Evolutionary conservation across 805 yeast genomes (phyloP), one percentile per base, ranked within the genome.

Genomic region (Metschnikowia picachoensis): DNA sequence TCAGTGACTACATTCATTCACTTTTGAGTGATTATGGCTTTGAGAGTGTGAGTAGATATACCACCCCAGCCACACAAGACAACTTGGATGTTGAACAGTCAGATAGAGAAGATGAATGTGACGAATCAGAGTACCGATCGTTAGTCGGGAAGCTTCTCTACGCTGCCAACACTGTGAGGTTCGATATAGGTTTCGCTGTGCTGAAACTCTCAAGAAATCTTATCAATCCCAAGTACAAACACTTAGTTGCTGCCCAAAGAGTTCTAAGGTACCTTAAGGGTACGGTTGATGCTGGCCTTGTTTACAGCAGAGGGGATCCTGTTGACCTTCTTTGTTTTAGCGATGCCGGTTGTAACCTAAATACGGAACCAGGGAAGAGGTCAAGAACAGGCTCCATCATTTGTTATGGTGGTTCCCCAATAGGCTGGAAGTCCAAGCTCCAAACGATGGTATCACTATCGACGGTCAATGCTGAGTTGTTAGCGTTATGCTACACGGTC

Each of bases 381-480:
- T 34, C 36, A 11, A 6, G 36, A 15, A 34, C 36, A 14, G 36
- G 36, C 36, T 34, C 27, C 36, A 34, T 34, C 16, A 17, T 34
- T 15, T 14, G n/a, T 15, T 34, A 34, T 34, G 36, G 36, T 14
- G 36, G 36, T 34, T 34, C 36, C 36, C 36, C 17, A 17, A 15
- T 14, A 15, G 16, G 36, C 16, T 34, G 36, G 36, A 34, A 10
- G 16, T 34, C 36, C n/a, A 34, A 34, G 17, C 16, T 34, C 20
- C 36, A 34, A 34, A n/a, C 36, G n/a, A 34, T 34, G 36, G 36
- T 34, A 15, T 15, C 36, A 14, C 17, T 34, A 14, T 34, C 35
- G 27, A 38, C 41, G 41, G 41, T 38, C 9, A 38, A 38, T 30
- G 41, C 41, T 29, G 41, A 38, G 35, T 38, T 38, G 30, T 20